Percentiles rank a stretch among this genome's conserved stretches.
Evolutionary conservation across 2,329 filamentous ascomycete species (phyloP).

Genomic region (Hypocreales sp.): DNA sequence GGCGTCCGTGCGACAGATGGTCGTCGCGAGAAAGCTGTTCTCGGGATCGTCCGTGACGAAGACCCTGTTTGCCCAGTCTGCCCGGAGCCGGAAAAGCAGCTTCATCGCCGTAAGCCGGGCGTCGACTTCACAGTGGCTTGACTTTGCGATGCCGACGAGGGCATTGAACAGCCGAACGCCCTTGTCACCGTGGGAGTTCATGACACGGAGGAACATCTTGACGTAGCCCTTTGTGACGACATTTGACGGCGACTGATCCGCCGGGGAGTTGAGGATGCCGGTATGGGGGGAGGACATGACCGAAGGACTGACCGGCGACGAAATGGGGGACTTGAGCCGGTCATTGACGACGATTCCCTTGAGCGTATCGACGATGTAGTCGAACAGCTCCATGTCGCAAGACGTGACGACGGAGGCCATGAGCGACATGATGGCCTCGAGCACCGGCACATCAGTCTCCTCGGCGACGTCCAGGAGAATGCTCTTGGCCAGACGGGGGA

Average conservation of each 20-base stretch:
- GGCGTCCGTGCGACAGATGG: slow-evolving; percentile 49
- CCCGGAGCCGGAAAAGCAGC: slow-evolving; percentile 66
- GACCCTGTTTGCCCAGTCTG: slow-evolving; percentile 65
- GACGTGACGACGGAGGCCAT: slow-evolving; percentile 48
- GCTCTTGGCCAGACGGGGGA: slow-evolving; percentile 42
- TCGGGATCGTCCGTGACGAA: slow-evolving; percentile 58
- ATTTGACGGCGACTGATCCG: slow-evolving; percentile 44
- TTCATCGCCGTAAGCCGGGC: slow-evolving; percentile 63
- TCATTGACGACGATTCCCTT: slow-evolving; percentile 33
- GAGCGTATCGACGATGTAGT: slow-evolving; percentile 38
- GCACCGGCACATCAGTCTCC: slow-evolving; percentile 48
- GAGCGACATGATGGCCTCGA: slow-evolving; percentile 49
- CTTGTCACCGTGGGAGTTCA: slow-evolving; percentile 52
- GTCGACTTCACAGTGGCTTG: slow-evolving; percentile 45
- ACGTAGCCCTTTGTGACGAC: slow-evolving; percentile 58
- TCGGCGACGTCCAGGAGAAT: slow-evolving; percentile 44
- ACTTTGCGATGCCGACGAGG: slow-evolving; percentile 47
- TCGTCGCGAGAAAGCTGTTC: slow-evolving; percentile 54
- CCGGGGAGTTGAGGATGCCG: slow-evolving; percentile 8
- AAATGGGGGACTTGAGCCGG: slow-evolving; percentile 25
- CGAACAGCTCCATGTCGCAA: slow-evolving; percentile 42
- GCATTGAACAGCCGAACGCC: slow-evolving; percentile 45
- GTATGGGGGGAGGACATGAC: slow-evolving; percentile 7
- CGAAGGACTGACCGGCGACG: slow-evolving; percentile 12
- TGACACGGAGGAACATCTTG: slow-evolving; percentile 58